Percentiles rank a stretch among this genome's conserved stretches.
These are phyloP conservation scores for Puya raimondii DNA, from an alignment of 176 grass and related monocot species.

Conservation along the genomic window DNA sequence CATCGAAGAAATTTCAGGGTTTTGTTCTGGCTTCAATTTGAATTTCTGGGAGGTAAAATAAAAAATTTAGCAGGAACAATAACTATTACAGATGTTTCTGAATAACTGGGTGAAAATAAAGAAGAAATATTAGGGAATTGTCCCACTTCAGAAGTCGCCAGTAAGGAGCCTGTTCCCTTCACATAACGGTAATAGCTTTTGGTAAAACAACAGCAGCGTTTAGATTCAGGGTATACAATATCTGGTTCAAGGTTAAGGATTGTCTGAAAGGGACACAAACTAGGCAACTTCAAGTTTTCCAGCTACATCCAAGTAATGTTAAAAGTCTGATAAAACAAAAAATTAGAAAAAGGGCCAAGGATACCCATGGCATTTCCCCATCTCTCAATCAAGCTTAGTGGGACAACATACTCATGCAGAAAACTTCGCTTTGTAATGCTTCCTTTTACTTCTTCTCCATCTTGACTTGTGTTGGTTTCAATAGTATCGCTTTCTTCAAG, in stretches of 20 bases:
- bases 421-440: conserved; percentile 1
- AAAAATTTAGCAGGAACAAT: not conserved
- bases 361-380: conserved; percentile 99
- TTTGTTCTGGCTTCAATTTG: conserved; percentile 38
- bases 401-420: conserved; percentile 47
- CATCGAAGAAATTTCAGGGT: conserved; percentile 43
- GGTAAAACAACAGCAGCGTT: conserved; percentile 88
- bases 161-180: conserved; percentile 84
- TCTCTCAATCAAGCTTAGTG: conserved; percentile 73
- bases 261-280: not conserved
- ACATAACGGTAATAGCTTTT: conserved; percentile 95
- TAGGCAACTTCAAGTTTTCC: not conserved
- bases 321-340: not conserved
- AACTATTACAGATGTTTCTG: conserved; percentile 1
- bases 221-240: conserved; percentile 79
- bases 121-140: conserved; percentile 15
- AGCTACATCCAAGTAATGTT: conserved; percentile 5
- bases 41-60: conserved; percentile 19
- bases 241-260: conserved; percentile 50
- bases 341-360: conserved; percentile 11
- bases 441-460: conserved; percentile 37
- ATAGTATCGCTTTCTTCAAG: too few relatives aligned
- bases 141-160: conserved; percentile 62
- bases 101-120: conserved; percentile 6
- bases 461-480: not conserved